Evolutionary conservation across 495 filamentous ascomycete genomes (phyloP), one percentile per base, ranked within the genome.

Genomic region (Amphirosellinia nigrospora): DNA sequence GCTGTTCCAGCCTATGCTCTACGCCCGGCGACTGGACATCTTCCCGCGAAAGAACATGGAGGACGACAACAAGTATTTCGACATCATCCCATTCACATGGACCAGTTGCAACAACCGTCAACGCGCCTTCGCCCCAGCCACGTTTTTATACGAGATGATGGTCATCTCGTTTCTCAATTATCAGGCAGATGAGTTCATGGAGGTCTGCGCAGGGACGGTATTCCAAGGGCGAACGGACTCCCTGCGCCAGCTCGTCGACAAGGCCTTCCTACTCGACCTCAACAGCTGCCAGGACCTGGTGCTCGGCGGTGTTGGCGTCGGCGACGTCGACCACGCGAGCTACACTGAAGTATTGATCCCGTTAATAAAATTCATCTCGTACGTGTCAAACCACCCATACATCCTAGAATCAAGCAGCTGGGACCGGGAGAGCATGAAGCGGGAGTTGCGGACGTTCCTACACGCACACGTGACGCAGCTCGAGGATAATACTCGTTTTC

Each of bases 151-250:
- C 32, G 79, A 85, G 19, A 82, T 84, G 81, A 79, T 83, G 75
- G 61, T 78, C 7, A 26, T 82, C 30, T 78, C 77, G 0, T 41
- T 80, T 59, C 68, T 82, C 3, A 79, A 73, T 30, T 81, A 73
- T 60, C 81, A 82, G 60, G 71, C 75, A 11, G 82, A 85, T 30
- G 78, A 80, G 64, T 85, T 73, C 63, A 78, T 84, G 64, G 74
- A 78, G 60, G 41, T 68, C 3, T 61, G 76, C 7, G 72, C 80
- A 9, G 72, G 66, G 16, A 36, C 69, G 30, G 36, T n/a, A 39
- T 62, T 66, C 6, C 34, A 5, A 9, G 10, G 21, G 15, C 4
- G 23, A 66, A 4, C 50, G 11, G 1, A 26, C 8, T 34, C 13
- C 3, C 64, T 66, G 4, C 64, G 64, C 2, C 0, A 28, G 0